Base-by-base conservation (phyloP, 1,284 basidiomycete genomes). In the Taiwanofungus camphoratus region DNA sequence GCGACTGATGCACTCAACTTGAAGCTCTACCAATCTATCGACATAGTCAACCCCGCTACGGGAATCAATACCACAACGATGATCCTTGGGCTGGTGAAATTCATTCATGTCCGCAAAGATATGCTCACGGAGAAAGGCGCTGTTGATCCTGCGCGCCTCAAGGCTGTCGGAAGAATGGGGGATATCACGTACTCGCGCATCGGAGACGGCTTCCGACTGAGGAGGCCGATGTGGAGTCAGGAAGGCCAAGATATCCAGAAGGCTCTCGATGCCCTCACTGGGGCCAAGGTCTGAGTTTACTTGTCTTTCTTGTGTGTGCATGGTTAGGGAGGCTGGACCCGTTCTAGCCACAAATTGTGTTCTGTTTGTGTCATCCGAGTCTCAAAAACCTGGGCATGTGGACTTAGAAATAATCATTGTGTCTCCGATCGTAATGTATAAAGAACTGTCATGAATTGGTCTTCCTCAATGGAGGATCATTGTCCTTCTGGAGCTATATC, bases 41-140 rank as follows among this genome's bases (percentile, higher is more conserved):
- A 83, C 53, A 73, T 86, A 41, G 58, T 57, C 33, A 63, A 65
- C 33, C 66, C 69, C 2, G 59, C 61, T 42, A 66, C 62, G n/a
- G 68, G 68, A 24, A 63, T 60, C 21, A 51, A 67, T 34, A 75
- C 76, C 11, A 70, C 71, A 3, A 81, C 79, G 12, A 63, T 88
- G 26, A 62, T 86, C 34, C 59, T 89, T 20, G 86, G 85, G 2
- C 69, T 74, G 41, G 73, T 89, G 51, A 78, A 76, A 60, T 66
- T 67, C 44, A 70, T 82, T 36, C 85, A 87, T 59, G 72, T 82
- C 44, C 68, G 76, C 34, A 66, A 73, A 40, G 71, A 76, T 42
- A 65, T 79, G 34, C 65, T 83, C 41, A 62, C 56, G 41, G 54
- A 56, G 38, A 53, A 55, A 52, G 76, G 77, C 13, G 64, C 65